Evolutionary conservation across 352 stramenopile species (phyloP).

Genomic region (Phytophthora sp.): DNA sequence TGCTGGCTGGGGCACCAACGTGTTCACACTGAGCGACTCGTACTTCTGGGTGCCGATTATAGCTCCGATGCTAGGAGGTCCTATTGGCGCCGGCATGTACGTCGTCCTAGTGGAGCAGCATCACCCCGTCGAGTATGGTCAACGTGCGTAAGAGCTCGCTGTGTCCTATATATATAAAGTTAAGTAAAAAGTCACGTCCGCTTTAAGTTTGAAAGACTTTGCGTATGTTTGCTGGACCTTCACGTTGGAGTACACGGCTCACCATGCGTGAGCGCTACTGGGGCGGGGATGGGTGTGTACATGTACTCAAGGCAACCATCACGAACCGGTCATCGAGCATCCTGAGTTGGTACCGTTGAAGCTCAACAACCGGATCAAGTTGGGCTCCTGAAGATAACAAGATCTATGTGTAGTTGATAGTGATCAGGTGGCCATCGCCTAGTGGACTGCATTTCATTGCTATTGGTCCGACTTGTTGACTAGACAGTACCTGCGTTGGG

Average conservation of each 20-base stretch:
- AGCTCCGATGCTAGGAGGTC: constrained; percentile 42
- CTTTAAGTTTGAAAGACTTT: constrained; percentile 8
- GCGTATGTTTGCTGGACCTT: neutral
- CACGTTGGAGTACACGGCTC: neutral
- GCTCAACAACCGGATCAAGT: neutral
- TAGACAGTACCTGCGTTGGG: constrained; percentile 28
- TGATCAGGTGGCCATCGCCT: neutral
- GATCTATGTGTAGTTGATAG: neutral
- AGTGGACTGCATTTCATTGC: neutral
- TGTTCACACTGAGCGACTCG: constrained; percentile 43
- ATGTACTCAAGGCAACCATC: too few species aligned
- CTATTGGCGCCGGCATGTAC: constrained; percentile 42
- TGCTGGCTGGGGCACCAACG: constrained; percentile 45
- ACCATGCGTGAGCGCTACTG: too few species aligned
- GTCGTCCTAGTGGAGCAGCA: constrained; percentile 42
- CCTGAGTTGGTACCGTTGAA: neutral
- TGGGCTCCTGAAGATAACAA: neutral
- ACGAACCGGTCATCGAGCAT: too few species aligned
- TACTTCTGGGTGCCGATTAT: constrained; percentile 72
- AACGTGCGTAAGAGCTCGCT: constrained; percentile 10
- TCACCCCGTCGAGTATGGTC: constrained; percentile 39
- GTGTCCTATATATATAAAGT: constrained; percentile 19
- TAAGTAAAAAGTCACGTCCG: constrained; percentile 26
- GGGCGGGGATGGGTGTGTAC: too few species aligned
- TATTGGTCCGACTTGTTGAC: constrained; percentile 13